Percentiles rank a stretch among this genome's conserved stretches.
Evolutionary conservation across 2,329 filamentous ascomycete genomes (phyloP).

Genomic region (Falciphora oryzae): DNA sequence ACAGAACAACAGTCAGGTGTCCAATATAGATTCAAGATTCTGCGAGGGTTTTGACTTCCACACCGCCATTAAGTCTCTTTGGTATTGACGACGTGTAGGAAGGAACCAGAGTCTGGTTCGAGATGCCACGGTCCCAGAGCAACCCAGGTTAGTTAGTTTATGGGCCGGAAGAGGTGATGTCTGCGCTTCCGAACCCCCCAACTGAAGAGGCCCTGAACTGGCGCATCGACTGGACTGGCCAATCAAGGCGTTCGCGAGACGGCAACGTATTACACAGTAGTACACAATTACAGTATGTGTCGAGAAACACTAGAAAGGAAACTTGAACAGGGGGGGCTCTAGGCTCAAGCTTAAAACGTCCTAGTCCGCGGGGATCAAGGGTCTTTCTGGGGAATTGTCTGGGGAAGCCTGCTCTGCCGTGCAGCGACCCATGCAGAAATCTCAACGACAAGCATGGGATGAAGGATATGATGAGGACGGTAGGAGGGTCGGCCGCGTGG

Average conservation of each 20-base stretch:
- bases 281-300: too few species aligned
- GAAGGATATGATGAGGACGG: neutral
- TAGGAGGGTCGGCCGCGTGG: neutral
- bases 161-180: neutral
- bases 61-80: too few species aligned
- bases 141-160: too few species aligned
- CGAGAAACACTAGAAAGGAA: neutral
- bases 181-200: neutral
- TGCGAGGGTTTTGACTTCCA: too few species aligned
- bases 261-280: neutral
- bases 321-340: neutral
- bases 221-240: neutral
- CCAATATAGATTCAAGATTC: too few species aligned
- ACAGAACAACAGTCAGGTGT: too few species aligned
- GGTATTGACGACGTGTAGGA: neutral
- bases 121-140: neutral
- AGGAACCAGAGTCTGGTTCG: neutral
- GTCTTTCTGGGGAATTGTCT: constrained; percentile 2
- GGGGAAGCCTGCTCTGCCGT: neutral
- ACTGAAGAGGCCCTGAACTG: neutral
- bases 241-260: neutral
- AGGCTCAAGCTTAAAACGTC: neutral
- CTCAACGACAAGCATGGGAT: constrained; percentile 1
- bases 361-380: neutral
- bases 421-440: neutral